Base-by-base conservation (phyloP, 805 yeast species). In the Yamadazyma phyllophila region DNA sequence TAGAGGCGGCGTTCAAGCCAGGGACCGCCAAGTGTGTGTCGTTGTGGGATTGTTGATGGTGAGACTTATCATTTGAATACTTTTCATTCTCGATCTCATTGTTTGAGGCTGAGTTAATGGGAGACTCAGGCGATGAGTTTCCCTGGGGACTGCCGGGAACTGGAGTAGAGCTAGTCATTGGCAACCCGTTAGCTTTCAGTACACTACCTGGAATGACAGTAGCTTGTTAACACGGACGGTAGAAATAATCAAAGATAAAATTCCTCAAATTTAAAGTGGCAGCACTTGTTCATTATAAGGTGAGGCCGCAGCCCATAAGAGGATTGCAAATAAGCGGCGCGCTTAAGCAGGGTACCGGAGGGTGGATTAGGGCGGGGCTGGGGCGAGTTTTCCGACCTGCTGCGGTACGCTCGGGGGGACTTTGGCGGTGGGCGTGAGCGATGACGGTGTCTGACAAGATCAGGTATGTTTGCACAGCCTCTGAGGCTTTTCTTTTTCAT, bases 401-500 rank as follows among this genome's bases (percentile, higher is more conserved):
- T 4, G 24, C 24, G 24, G 24, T 6, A 20, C 24, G 24, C 24
- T 20, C 24, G 24, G 24, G 3, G 6, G 24, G 6, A 20, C 3
- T 20, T 20, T 20, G 24, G 24, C 24, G 24, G 24, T 20, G 24
- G 24, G 24, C 6, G 6, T 20, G 24, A 20, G 24, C 24, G 24
- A 20, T 20, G n/a, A n/a, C n/a, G n/a, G n/a, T 26, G 29, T 16
- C 36, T 17, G 36, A 14, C 36, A 16, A 33, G 36, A 33, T 14
- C 29, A 36, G 17, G 24, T 14, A 17, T n/a, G 2, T 9, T 26
- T 37, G 44, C 44, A 41, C 35, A 41, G 44, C 44, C 44, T 41
- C 39, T 34, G 39, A 20, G 35, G 41, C 33, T 15, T 39, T 39
- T 39, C 11, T 26, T 37, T 26, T 37, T 37, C n/a, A n/a, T 20